Conservation (phyloP, 768 basidiomycete genomes). For the Suillus lakei region DNA sequence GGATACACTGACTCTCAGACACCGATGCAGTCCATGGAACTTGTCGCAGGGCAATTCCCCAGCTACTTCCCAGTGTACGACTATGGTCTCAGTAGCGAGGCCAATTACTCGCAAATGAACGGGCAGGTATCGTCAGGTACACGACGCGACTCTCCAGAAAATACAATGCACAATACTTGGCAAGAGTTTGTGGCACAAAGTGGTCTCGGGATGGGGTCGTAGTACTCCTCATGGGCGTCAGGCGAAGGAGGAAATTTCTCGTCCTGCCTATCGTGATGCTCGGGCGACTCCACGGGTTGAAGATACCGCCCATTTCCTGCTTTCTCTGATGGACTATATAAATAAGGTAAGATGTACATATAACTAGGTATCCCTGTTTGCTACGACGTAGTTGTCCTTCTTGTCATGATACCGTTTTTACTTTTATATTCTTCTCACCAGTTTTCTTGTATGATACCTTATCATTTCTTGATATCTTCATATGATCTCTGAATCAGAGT, state of each 20-base stretch:
- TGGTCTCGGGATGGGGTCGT: conserved; percentile 20
- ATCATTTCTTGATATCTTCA: conserved; percentile 22
- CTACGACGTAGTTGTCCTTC: not conserved
- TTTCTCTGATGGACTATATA: conserved; percentile 16
- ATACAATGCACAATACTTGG: conserved; percentile 65
- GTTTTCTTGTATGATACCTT: conserved; percentile 22
- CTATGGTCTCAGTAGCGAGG: conserved; percentile 48
- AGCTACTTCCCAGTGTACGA: conserved; percentile 81
- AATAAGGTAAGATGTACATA: conserved; percentile 9
- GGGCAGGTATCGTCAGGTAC: conserved; percentile 34
- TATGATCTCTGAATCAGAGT: not conserved
- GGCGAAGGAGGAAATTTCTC: conserved; percentile 10
- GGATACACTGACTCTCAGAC: conserved; percentile 18
- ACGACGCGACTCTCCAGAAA: conserved; percentile 57
- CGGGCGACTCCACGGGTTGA: not conserved
- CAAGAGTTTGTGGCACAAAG: conserved; percentile 58
- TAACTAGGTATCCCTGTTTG: conserved; percentile 15
- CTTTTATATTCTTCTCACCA: conserved; percentile 8
- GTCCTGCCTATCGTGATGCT: not conserved
- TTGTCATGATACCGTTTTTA: conserved; percentile 22
- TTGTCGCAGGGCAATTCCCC: conserved; percentile 50
- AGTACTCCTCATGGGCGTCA: conserved; percentile 2
- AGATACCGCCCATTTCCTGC: conserved; percentile 7
- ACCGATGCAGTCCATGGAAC: conserved; percentile 36
- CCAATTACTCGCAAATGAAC: conserved; percentile 43